Conservation (phyloP, 1,139 yeast species). For the Arxiozyma heterogenica region DNA sequence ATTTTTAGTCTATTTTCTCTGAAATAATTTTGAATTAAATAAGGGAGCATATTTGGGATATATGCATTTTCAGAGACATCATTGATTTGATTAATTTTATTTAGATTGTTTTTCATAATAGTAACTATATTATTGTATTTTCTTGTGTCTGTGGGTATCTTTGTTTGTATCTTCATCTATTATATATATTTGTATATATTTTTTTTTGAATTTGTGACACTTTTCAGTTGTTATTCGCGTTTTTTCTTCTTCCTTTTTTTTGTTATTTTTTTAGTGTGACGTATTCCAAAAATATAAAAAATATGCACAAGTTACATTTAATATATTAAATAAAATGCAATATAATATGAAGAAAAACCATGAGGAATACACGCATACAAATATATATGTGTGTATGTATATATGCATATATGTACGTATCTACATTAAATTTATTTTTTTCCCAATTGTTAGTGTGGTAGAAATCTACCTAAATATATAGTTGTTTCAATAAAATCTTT, state of each 20-base stretch:
- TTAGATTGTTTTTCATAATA: neutral
- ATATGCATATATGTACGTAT: too few species aligned
- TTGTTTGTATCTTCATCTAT: neutral
- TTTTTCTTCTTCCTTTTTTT: too few species aligned
- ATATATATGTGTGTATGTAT: neutral
- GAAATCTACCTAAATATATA: conserved; percentile 27
- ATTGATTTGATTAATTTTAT: neutral
- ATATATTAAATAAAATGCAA: neutral
- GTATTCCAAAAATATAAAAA: too few species aligned
- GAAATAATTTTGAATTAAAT: neutral
- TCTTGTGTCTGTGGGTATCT: neutral
- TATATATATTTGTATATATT: neutral
- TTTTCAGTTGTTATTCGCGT: neutral
- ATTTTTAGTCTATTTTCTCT: neutral
- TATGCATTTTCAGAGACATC: neutral
- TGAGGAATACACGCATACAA: too few species aligned
- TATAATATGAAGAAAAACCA: neutral
- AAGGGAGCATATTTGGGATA: neutral
- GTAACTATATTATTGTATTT: neutral
- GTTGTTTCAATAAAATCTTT: conserved; percentile 62
- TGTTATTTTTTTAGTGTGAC: too few species aligned
- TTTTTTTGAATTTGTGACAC: neutral
- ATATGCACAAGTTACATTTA: neutral
- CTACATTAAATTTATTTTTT: neutral
- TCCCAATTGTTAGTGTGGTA: conserved; percentile 21